Evolutionary conservation across 371 early-diverging fungal species (phyloP).

Genomic region (Mortierella sp.): DNA sequence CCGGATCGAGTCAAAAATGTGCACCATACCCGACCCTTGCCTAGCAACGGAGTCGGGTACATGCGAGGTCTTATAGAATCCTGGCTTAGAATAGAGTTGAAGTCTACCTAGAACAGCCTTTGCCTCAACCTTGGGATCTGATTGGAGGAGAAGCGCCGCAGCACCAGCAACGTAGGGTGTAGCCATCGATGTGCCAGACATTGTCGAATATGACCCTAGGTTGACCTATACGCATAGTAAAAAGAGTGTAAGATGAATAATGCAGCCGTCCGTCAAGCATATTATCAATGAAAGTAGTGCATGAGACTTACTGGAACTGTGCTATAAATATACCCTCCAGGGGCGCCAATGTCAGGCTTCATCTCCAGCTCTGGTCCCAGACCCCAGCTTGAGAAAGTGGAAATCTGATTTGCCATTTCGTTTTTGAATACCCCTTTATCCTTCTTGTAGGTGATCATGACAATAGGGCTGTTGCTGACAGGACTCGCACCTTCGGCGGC

Average conservation of each 20-base stretch:
- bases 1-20: constrained; percentile 67
- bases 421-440: constrained; percentile 50
- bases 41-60: constrained; percentile 57
- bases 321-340: constrained; percentile 81
- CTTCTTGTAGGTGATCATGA: constrained; percentile 22
- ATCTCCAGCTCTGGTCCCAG: constrained; percentile 73
- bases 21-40: constrained; percentile 82
- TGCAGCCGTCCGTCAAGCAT: no score
- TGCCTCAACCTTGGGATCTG: constrained; percentile 20
- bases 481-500: constrained; percentile 32
- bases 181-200: constrained; percentile 78
- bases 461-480: constrained; percentile 22
- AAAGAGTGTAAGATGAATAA: neutral
- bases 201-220: constrained; percentile 63
- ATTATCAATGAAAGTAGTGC: neutral
- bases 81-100: constrained; percentile 32
- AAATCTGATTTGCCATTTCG: constrained; percentile 59
- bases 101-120: constrained; percentile 14
- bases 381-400: constrained; percentile 73
- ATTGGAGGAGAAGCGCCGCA: constrained; percentile 70
- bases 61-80: constrained; percentile 41
- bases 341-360: constrained; percentile 77
- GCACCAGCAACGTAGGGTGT: constrained; percentile 78
- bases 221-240: constrained; percentile 22
- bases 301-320: constrained; percentile 60